Conservation (phyloP, 768 basidiomycete species). For the Chiua virens region DNA sequence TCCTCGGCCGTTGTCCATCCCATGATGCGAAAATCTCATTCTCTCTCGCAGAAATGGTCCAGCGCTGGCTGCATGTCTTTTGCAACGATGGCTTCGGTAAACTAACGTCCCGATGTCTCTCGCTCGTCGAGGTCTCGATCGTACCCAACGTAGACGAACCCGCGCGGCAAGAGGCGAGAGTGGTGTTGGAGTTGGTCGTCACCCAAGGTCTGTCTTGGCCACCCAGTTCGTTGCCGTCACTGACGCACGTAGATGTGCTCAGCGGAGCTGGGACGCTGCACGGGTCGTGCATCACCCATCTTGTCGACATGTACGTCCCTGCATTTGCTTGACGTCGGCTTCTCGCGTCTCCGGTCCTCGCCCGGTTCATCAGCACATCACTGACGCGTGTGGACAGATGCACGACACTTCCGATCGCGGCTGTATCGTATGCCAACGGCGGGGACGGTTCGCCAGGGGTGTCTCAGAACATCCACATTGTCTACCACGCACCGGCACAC, state of each 20-base stretch:
- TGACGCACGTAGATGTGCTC: slow-evolving; percentile 42
- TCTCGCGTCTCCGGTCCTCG: too few relatives aligned
- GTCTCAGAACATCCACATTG: slow-evolving; percentile 45
- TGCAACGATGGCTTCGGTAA: slow-evolving; percentile 19
- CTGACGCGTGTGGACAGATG: slow-evolving; percentile 31
- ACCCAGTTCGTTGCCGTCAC: neutral
- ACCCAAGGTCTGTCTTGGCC: slow-evolving; percentile 38
- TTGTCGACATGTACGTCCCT: slow-evolving; percentile 46
- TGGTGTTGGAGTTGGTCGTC: slow-evolving; percentile 44
- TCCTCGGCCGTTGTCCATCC: too few relatives aligned
- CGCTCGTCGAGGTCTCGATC: slow-evolving; percentile 41
- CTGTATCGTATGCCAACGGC: slow-evolving; percentile 35
- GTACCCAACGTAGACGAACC: slow-evolving; percentile 36
- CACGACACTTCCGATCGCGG: slow-evolving; percentile 39
- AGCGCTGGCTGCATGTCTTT: slow-evolving; percentile 40
- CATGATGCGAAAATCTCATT: too few relatives aligned
- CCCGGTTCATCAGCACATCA: too few relatives aligned
- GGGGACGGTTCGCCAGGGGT: slow-evolving; percentile 33
- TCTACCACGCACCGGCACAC: slow-evolving; percentile 43
- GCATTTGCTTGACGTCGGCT: neutral
- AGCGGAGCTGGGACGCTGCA: slow-evolving; percentile 38
- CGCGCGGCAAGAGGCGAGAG: slow-evolving; percentile 35
- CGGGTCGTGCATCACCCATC: slow-evolving; percentile 41
- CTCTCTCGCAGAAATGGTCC: slow-evolving; percentile 36
- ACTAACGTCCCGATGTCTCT: slow-evolving; percentile 8